phyloP scores from a whole-genome alignment of 176 grass and related monocot genomes.

The Miscanthus lutarioriparius region DNA sequence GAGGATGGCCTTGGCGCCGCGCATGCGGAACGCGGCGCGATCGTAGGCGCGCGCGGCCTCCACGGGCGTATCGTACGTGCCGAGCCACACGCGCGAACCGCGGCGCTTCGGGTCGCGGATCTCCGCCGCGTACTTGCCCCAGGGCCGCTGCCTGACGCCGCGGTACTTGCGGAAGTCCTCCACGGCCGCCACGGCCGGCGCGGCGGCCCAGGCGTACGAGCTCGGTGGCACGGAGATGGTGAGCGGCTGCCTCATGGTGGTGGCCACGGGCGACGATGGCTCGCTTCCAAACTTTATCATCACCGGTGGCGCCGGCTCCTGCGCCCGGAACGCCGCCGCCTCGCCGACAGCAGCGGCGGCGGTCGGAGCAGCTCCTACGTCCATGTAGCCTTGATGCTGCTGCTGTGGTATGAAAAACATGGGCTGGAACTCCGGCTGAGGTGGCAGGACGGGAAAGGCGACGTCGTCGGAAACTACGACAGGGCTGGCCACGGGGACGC shows the following conservation, averaged over 20 bases:
- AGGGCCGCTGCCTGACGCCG: not conserved
- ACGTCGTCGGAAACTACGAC: not conserved
- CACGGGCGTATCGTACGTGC: constrained; percentile 60
- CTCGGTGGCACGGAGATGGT: constrained; percentile 27
- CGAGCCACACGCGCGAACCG: constrained; percentile 83
- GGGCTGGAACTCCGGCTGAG: not conserved
- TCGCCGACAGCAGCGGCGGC: not conserved
- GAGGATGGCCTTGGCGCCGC: constrained; percentile 76
- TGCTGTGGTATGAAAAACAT: constrained; percentile 14
- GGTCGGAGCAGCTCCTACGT: not conserved
- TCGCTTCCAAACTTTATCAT: constrained; percentile 43
- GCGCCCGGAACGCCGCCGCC: not conserved
- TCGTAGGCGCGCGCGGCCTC: constrained; percentile 80
- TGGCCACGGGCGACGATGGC: not conserved
- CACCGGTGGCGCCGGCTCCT: constrained; percentile 25
- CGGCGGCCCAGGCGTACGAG: constrained; percentile 28
- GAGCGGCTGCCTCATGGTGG: not conserved
- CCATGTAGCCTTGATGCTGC: not conserved
- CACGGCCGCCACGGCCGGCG: not conserved
- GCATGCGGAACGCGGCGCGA: constrained; percentile 66
- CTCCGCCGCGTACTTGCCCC: constrained; percentile 42
- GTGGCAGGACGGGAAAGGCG: not conserved
- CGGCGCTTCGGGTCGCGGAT: constrained; percentile 77
- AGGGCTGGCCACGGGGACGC: too few species aligned
- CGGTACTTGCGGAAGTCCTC: constrained; percentile 65